Percentiles rank a stretch among this genome's conserved stretches.
Conservation (phyloP, 2,329 filamentous ascomycete genomes). For the Fusarium sp. region DNA sequence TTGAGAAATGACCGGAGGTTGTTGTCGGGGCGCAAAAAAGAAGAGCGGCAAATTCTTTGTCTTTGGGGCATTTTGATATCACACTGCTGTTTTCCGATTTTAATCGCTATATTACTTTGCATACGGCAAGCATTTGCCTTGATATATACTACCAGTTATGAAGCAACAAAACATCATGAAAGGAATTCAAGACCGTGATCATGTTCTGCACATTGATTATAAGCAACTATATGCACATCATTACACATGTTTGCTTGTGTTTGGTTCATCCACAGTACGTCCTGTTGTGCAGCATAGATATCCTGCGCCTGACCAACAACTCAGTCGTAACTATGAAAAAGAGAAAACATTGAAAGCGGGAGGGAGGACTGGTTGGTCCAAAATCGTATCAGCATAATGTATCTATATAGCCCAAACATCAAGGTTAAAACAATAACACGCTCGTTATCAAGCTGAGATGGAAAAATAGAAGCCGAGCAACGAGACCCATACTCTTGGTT, state of each 20-base stretch:
- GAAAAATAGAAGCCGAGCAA: neutral
- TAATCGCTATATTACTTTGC: constrained; percentile 1
- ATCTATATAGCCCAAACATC: neutral
- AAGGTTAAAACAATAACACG: neutral
- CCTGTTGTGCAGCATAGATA: neutral
- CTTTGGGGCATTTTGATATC: constrained; percentile 32
- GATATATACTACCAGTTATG: neutral
- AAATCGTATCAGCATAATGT: constrained; percentile 4
- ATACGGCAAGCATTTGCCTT: neutral
- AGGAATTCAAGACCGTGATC: neutral
- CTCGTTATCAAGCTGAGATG: neutral
- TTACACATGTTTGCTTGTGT: neutral
- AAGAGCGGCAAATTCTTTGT: neutral
- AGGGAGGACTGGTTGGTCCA: neutral
- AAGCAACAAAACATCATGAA: constrained; percentile 10
- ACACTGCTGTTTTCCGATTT: constrained; percentile 19
- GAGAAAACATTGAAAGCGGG: neutral
- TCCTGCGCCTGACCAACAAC: neutral
- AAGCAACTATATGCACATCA: neutral
- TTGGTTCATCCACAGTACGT: neutral
- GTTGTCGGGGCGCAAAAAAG: constrained; percentile 5
- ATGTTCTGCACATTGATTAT: neutral
- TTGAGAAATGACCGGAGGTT: neutral
- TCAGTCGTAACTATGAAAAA: neutral
- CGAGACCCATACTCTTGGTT: neutral